These are phyloP conservation scores for Anthostomella pinea DNA, from an alignment of 2,329 filamentous ascomycete species.

Conservation along the genomic window DNA sequence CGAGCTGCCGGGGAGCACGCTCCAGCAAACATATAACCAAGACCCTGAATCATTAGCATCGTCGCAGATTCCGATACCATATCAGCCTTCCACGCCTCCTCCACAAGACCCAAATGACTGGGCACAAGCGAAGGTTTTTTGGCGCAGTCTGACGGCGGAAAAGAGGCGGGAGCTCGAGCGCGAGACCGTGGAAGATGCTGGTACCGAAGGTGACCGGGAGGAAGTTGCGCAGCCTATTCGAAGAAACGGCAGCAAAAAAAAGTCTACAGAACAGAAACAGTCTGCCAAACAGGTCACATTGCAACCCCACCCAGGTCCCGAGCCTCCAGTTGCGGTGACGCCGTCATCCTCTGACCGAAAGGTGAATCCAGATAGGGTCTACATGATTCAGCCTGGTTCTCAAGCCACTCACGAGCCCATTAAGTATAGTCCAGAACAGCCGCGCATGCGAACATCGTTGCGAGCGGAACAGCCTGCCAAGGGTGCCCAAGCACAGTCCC, in stretches of 20 bases:
- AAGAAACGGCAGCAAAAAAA: conserved; percentile 35
- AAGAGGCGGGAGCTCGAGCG: conserved; percentile 61
- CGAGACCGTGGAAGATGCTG: conserved; percentile 54
- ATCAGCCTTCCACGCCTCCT: conserved; percentile 1
- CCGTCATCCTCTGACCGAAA: conserved; percentile 23
- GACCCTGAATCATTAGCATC: conserved; percentile 17
- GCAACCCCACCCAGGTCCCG: conserved; percentile 7
- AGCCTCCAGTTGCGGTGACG: conserved; percentile 16
- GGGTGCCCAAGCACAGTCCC: conserved; percentile 4
- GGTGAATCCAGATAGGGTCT: conserved; percentile 9
- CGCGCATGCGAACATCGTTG: conserved; percentile 47
- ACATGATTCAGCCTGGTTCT: conserved; percentile 27
- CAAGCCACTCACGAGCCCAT: conserved; percentile 25
- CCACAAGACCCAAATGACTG: conserved; percentile 48
- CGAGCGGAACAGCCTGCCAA: conserved; percentile 33
- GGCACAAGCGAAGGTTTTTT: conserved; percentile 67
- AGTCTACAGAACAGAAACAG: conserved; percentile 38
- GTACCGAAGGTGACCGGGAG: conserved; percentile 44
- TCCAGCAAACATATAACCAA: conserved; percentile 5
- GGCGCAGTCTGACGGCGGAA: conserved; percentile 62
- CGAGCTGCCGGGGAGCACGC: conserved; percentile 9
- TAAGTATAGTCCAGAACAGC: conserved; percentile 11
- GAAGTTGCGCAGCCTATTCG: conserved; percentile 27
- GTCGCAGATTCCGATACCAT: conserved; percentile 3
- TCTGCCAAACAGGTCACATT: background rate